These are phyloP conservation scores for Pichia sp. DNA, from an alignment of 1,139 yeast species.

Conservation along the genomic window DNA sequence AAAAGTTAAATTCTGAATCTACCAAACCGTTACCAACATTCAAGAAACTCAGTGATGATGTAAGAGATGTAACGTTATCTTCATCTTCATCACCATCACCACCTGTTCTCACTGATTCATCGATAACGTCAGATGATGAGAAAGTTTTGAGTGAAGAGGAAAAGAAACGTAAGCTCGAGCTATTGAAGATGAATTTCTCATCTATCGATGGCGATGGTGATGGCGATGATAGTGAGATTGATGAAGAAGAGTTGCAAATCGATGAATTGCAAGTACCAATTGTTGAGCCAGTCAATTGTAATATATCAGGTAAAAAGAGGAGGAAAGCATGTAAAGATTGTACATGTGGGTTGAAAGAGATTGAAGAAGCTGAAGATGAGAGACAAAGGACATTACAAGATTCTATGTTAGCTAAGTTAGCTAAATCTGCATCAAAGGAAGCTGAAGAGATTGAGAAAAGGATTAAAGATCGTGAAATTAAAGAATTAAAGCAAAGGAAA, in stretches of 20 bases:
- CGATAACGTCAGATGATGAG: slow-evolving; percentile 35
- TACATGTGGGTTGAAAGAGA: slow-evolving; percentile 89
- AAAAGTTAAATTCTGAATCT: not conserved
- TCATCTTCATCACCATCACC: slow-evolving; percentile 30
- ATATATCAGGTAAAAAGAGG: slow-evolving; percentile 50
- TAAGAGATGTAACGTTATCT: slow-evolving; percentile 15
- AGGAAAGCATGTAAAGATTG: slow-evolving; percentile 95
- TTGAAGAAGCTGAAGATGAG: slow-evolving; percentile 50
- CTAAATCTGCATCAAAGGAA: slow-evolving; percentile 45
- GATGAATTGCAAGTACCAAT: slow-evolving; percentile 23
- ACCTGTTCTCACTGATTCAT: slow-evolving; percentile 28
- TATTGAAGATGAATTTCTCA: slow-evolving; percentile 37
- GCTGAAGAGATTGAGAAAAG: slow-evolving; percentile 49
- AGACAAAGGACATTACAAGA: slow-evolving; percentile 43
- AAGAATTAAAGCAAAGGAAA: slow-evolving; percentile 40
- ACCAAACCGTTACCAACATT: slow-evolving; percentile 12
- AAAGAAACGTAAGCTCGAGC: slow-evolving; percentile 36
- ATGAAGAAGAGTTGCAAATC: slow-evolving; percentile 30
- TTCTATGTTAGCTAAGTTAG: slow-evolving; percentile 41
- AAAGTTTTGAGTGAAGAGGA: slow-evolving; percentile 29
- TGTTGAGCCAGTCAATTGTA: slow-evolving; percentile 41
- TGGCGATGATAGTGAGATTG: slow-evolving; percentile 32
- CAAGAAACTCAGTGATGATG: slow-evolving; percentile 25
- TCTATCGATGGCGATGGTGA: slow-evolving; percentile 26
- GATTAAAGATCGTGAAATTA: slow-evolving; percentile 29